A percentile compares a stretch with the other conserved stretches of the same genome.
These are phyloP conservation scores for Linnemannia schmuckeri DNA, from an alignment of 192 early-diverging fungal genomes.

Conservation along the genomic window DNA sequence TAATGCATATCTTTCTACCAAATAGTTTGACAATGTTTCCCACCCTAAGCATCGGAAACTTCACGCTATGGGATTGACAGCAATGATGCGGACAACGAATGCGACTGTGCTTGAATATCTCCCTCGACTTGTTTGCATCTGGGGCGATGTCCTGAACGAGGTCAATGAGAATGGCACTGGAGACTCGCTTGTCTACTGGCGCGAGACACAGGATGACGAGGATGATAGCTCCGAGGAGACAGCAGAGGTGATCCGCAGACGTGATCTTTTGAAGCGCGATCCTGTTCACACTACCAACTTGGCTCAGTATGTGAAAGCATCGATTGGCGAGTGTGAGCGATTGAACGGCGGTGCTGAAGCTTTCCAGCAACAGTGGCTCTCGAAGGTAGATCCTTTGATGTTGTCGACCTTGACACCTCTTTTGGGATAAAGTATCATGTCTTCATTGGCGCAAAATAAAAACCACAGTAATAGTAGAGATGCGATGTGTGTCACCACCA, in stretches of 20 bases:
- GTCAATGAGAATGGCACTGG: slow-evolving; percentile 69
- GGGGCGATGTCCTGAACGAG: slow-evolving; percentile 75
- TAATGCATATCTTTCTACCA: background rate
- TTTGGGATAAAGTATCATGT: background rate
- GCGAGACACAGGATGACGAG: slow-evolving; percentile 63
- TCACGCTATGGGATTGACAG: slow-evolving; percentile 71
- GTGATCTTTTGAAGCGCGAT: slow-evolving; percentile 67
- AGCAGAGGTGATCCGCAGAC: slow-evolving; percentile 65
- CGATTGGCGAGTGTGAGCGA: slow-evolving; percentile 63
- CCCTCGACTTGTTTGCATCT: slow-evolving; percentile 66
- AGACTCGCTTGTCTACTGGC: slow-evolving; percentile 73
- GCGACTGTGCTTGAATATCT: slow-evolving; percentile 62
- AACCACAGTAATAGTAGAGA: background rate
- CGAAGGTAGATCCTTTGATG: slow-evolving; percentile 62
- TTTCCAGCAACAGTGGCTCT: slow-evolving; percentile 56
- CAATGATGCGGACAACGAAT: slow-evolving; percentile 66
- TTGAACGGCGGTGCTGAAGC: slow-evolving; percentile 62
- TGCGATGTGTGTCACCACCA: slow-evolving; percentile 1
- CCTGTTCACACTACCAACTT: slow-evolving; percentile 71
- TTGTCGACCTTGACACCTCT: slow-evolving; percentile 37
- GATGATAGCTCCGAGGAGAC: slow-evolving; percentile 63
- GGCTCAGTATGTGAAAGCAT: slow-evolving; percentile 63
- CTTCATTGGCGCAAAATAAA: background rate
- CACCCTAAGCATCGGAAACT: slow-evolving; percentile 78
- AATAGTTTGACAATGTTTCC: slow-evolving; percentile 82